A percentile compares a stretch with the other conserved stretches of the same genome.
These are phyloP conservation scores for Irpex lacteus DNA, from an alignment of 1,284 basidiomycete genomes.

Conservation along the genomic window DNA sequence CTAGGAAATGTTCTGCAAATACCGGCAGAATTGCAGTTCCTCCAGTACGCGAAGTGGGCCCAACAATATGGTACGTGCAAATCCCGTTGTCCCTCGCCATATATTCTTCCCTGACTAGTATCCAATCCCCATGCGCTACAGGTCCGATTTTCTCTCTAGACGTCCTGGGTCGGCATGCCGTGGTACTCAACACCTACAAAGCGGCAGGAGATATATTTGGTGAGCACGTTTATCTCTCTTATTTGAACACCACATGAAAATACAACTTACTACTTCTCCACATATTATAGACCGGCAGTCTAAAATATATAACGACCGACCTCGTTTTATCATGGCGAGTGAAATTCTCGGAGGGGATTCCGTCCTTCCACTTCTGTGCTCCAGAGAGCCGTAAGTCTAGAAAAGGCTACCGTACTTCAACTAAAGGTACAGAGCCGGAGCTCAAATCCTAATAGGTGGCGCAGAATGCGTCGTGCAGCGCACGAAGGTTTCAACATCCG, in stretches of 20 bases:
- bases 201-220: neutral
- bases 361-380: neutral
- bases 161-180: neutral
- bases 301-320: conserved; percentile 62
- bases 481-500: neutral
- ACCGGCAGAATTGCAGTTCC: neutral
- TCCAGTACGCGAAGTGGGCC: neutral
- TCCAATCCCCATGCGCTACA: neutral
- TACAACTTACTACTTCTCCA: neutral
- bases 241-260: neutral
- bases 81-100: too few relatives aligned
- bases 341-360: conserved; percentile 32
- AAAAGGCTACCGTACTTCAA: neutral
- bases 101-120: too few relatives aligned
- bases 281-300: conserved; percentile 32
- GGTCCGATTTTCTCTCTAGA: neutral
- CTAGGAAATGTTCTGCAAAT: neutral
- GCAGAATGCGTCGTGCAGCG: neutral
- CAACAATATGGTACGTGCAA: neutral
- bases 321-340: conserved; percentile 52
- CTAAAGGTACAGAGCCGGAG: neutral
- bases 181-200: neutral
- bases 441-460: neutral
- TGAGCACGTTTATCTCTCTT: neutral
- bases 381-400: neutral